Evolutionary conservation across 2,329 filamentous ascomycete species (phyloP).

Genomic region (Talaromyces albobiverticillius): DNA sequence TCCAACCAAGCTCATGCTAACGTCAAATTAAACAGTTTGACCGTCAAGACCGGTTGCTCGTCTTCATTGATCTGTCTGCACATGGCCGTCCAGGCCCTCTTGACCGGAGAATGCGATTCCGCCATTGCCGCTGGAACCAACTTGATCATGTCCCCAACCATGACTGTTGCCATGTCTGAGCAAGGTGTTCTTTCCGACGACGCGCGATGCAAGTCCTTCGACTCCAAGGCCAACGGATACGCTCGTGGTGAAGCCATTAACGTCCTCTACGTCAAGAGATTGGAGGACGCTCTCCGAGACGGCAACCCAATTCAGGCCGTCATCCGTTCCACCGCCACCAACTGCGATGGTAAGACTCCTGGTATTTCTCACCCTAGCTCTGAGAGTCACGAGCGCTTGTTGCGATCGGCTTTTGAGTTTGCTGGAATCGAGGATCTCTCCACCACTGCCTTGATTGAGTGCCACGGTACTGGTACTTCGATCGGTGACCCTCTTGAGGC

Average conservation of each 20-base stretch:
- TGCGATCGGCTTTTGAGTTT: conserved; percentile 31
- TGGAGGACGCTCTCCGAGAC: conserved; percentile 46
- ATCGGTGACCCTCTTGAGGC: conserved; percentile 32
- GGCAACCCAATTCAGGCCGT: conserved; percentile 40
- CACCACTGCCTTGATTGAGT: conserved; percentile 33
- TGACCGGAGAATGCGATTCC: conserved; percentile 19
- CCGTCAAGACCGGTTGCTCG: conserved; percentile 6
- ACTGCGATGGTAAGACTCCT: conserved; percentile 32
- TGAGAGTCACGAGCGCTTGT: conserved; percentile 35
- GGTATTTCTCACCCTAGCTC: too few relatives aligned
- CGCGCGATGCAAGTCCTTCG: conserved; percentile 36
- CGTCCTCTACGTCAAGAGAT: conserved; percentile 48
- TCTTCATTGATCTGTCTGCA: conserved; percentile 27
- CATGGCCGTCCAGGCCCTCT: conserved; percentile 19
- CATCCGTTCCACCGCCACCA: conserved; percentile 28
- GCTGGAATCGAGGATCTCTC: conserved; percentile 25
- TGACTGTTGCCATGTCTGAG: conserved; percentile 31
- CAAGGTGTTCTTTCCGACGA: conserved; percentile 51
- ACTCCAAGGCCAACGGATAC: conserved; percentile 46
- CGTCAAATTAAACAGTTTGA: too few relatives aligned
- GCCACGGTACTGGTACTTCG: conserved; percentile 33
- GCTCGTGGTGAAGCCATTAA: conserved; percentile 52
- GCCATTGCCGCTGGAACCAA: conserved; percentile 26
- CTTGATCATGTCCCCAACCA: conserved; percentile 25
- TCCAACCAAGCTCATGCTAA: conserved; percentile 21